These are phyloP conservation scores for Secale cereale DNA, from an alignment of 176 grass and related monocot genomes.

Conservation along the genomic window DNA sequence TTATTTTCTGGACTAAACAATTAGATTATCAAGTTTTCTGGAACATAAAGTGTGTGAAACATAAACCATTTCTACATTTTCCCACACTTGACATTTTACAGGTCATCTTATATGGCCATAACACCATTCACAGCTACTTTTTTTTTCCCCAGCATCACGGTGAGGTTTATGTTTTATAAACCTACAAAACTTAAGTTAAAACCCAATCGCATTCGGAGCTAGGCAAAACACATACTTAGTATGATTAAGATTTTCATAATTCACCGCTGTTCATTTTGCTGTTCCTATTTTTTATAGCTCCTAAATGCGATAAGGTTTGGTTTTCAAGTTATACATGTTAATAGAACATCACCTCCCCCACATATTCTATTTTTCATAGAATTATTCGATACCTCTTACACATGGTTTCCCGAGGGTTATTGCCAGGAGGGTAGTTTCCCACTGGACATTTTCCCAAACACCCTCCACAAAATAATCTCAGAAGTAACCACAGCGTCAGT, in stretches of 20 bases:
- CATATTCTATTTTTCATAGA: neutral
- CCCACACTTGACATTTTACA: neutral
- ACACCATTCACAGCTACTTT: neutral
- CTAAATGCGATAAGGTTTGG: neutral
- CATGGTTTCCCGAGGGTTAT: neutral
- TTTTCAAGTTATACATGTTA: neutral
- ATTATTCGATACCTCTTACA: neutral
- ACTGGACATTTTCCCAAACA: neutral
- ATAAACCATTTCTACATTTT: neutral
- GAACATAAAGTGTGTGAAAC: neutral
- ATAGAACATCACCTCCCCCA: neutral
- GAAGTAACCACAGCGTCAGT: neutral
- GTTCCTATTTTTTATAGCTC: neutral
- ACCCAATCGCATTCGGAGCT: neutral
- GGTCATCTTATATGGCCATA: neutral
- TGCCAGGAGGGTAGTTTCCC: neutral
- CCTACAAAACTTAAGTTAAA: neutral
- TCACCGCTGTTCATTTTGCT: neutral
- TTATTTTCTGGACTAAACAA: neutral
- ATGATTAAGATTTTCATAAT: neutral
- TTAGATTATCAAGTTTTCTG: neutral
- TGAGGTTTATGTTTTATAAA: neutral
- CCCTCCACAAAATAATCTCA: neutral
- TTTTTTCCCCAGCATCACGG: neutral
- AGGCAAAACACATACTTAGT: neutral